Percentiles rank a stretch among this genome's conserved stretches.
Conservation (phyloP, 148 eudicot species). For the Rhododendron williamsianum region DNA sequence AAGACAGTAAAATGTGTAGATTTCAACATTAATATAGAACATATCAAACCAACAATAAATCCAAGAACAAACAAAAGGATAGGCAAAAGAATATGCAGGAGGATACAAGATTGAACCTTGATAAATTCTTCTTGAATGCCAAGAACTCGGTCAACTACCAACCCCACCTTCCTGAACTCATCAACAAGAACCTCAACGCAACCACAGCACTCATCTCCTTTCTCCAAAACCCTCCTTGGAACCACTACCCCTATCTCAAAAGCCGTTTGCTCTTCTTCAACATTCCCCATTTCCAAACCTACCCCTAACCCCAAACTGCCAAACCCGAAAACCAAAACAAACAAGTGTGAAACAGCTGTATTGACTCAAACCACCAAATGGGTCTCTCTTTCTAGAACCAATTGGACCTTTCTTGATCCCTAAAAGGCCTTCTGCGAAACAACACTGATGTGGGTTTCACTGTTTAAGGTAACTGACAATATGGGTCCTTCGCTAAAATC, state of each 20-base stretch:
- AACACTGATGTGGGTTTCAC: not conserved
- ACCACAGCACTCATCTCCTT: constrained; percentile 31
- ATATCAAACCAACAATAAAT: not conserved
- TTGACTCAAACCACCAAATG: not conserved
- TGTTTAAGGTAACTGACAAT: constrained; percentile 2
- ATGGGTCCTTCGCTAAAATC: not conserved
- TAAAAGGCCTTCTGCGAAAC: not conserved
- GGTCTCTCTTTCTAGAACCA: not conserved
- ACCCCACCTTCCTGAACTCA: constrained; percentile 54
- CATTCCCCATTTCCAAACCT: constrained; percentile 37
- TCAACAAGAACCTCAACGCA: constrained; percentile 58
- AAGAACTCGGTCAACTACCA: constrained; percentile 57
- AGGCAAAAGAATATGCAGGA: not conserved
- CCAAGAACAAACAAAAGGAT: not conserved
- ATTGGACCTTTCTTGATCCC: not conserved
- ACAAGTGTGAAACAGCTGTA: not conserved
- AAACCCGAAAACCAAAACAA: constrained; percentile 1
- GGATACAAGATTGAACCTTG: constrained; percentile 43
- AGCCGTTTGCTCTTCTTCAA: constrained; percentile 34
- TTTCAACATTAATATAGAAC: not conserved
- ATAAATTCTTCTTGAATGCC: constrained; percentile 79
- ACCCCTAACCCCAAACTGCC: not conserved
- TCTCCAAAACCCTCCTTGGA: constrained; percentile 40
- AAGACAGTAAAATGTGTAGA: not conserved
- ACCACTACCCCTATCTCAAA: constrained; percentile 74